Base-by-base conservation (phyloP, 228 moss, liverwort and hornwort species). In the Sphagnum magellanicum region DNA sequence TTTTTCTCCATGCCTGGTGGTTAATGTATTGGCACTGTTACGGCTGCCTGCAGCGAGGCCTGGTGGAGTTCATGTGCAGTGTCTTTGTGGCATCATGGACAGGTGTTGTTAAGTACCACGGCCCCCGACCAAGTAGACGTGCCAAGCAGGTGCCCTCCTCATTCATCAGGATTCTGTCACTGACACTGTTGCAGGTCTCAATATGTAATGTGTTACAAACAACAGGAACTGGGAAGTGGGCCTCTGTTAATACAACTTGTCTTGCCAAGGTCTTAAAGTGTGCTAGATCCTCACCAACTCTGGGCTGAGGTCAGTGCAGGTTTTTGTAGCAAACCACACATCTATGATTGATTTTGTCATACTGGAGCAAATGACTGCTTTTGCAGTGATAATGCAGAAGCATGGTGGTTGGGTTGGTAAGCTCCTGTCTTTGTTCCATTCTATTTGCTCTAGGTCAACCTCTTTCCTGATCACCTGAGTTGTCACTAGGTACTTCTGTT, bases 341-440 rank as follows among this genome's bases (percentile, higher is more conserved):
- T 96, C 96, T 16, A 96, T 96, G 96, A 96, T 96, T 75, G 96
- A 96, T 78, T 96, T 96, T 72, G 82, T 96, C 68, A 79, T 96
- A 67, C 71, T 96, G 91, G 96, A 96, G 80, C 96, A 96, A 74
- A 96, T 96, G 81, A 96, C 96, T 9, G 92, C 86, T 51, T 96
- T 96, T 80, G 88, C 96, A 70, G 96, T 87, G 51, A 96, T 96
- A 55, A 96, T 96, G 96, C 96, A 96, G 68, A 96, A 96, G 74
- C 96, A 96, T 72, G 92, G 92, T 15, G 96, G 96, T 52, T 96
- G 96, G 96, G 96, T 96, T 78, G 96, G 95, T 95, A 68, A 89
- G 89, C 63, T 63, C 12, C 57, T 63, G 50, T 16, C 71, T 59
- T 62, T 48, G 13, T 16, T 61, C 16, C 1, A 49, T 60, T 61